Evolutionary conservation across 73 alveolate species (phyloP).

Genomic region (Tetrahymena malaccensis): DNA sequence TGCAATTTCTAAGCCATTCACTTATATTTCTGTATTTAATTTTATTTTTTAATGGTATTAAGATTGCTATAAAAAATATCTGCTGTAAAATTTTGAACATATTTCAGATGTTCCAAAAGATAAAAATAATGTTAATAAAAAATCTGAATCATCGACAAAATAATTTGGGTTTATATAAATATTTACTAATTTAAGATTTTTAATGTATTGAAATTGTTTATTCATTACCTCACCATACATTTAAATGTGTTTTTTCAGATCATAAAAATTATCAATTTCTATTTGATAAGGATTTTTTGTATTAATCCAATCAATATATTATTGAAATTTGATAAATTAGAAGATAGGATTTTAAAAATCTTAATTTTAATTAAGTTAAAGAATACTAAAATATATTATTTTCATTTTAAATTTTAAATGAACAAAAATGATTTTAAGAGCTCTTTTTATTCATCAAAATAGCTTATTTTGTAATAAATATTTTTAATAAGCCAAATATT

Average conservation of each 20-base stretch:
- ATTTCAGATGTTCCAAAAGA: not conserved
- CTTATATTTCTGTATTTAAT: not conserved
- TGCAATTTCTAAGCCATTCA: not conserved
- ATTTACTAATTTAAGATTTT: not conserved
- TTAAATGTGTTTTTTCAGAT: not conserved
- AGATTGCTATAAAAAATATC: not conserved
- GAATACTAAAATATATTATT: too few relatives aligned
- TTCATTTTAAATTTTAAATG: too few relatives aligned
- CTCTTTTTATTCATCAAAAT: too few relatives aligned
- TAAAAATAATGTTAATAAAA: not conserved
- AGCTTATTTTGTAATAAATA: too few relatives aligned
- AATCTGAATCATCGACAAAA: not conserved
- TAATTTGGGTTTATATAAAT: not conserved
- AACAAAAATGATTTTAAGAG: too few relatives aligned
- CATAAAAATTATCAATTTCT: not conserved
- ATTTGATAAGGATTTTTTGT: not conserved
- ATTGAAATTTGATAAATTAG: too few relatives aligned
- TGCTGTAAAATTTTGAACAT: not conserved
- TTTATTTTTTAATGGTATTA: too few relatives aligned
- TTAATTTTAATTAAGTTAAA: too few relatives aligned
- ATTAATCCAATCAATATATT: not conserved
- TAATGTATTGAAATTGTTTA: too few relatives aligned
- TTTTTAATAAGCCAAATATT: too few relatives aligned
- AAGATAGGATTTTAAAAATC: too few relatives aligned
- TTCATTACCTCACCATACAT: not conserved